Conservation (phyloP, 2,329 filamentous ascomycete species). For the Fusarium nelsonii region DNA sequence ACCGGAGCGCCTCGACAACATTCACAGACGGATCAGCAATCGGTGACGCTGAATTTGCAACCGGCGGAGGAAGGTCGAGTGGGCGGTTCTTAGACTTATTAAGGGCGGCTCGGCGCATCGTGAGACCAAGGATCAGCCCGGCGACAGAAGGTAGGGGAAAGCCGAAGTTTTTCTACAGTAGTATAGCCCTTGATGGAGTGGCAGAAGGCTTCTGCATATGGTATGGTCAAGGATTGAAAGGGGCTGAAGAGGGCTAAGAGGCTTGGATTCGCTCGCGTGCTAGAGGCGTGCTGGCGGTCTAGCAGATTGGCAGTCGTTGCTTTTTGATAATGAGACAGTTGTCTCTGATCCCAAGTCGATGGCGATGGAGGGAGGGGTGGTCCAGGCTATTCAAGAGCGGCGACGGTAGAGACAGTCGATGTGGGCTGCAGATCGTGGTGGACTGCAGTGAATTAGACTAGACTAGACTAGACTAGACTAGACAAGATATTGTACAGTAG, state of each 20-base stretch:
- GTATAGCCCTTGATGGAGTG: slow-evolving; percentile 2
- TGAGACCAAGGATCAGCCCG: slow-evolving; percentile 31
- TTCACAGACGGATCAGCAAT: slow-evolving; percentile 19
- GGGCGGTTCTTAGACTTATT: slow-evolving; percentile 32
- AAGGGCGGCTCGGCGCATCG: slow-evolving; percentile 43
- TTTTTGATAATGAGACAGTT: slow-evolving; percentile 45
- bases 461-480: slow-evolving; percentile 2
- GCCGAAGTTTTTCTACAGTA: slow-evolving; percentile 38
- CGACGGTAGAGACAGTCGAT: slow-evolving; percentile 22
- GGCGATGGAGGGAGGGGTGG: slow-evolving; percentile 15
- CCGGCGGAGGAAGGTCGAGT: slow-evolving; percentile 28
- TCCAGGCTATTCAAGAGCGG: slow-evolving; percentile 12
- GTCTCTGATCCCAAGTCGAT: slow-evolving; percentile 36
- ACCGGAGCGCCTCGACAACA: slow-evolving; percentile 26
- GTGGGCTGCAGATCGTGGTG: slow-evolving; percentile 29
- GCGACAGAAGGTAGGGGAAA: slow-evolving; percentile 17
- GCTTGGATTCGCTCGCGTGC: slow-evolving; percentile 35
- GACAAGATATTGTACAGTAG: slow-evolving; percentile 3
- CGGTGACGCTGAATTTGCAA: slow-evolving; percentile 8
- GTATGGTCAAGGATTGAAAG: slow-evolving; percentile 37
- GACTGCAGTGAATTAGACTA: slow-evolving; percentile 4
- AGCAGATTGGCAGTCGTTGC: slow-evolving; percentile 36
- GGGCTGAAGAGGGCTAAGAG: slow-evolving; percentile 22
- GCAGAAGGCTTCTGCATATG: slow-evolving; percentile 43
- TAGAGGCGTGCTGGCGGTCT: slow-evolving; percentile 35